phyloP scores from a whole-genome alignment of 805 yeast species.

The Citeromyces matritensis region DNA sequence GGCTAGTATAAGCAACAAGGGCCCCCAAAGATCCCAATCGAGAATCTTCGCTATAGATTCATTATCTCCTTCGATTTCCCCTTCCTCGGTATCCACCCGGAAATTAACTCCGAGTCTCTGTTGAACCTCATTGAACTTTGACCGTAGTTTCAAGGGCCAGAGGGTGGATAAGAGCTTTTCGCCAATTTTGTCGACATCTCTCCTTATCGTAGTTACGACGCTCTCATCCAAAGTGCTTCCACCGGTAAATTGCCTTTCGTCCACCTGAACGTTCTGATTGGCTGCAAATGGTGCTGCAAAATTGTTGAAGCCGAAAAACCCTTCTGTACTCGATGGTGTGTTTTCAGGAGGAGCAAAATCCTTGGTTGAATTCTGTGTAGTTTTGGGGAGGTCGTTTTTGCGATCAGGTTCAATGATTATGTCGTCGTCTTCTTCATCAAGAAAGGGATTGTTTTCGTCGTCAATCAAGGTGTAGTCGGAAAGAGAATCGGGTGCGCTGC shows the following conservation, averaged over 20 bases:
- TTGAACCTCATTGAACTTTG: constrained; percentile 12
- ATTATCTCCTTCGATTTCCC: constrained; percentile 15
- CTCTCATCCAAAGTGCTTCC: constrained; percentile 48
- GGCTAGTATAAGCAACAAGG: constrained; percentile 31
- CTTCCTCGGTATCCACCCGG: constrained; percentile 8
- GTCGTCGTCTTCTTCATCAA: constrained; percentile 13
- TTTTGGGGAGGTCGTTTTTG: background rate
- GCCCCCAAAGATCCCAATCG: constrained; percentile 57
- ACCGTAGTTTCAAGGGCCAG: constrained; percentile 19
- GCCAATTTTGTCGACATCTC: constrained; percentile 17
- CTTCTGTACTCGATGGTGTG: constrained; percentile 1
- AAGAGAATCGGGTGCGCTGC: background rate
- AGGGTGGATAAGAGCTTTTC: constrained; percentile 17
- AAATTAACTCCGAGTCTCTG: constrained; percentile 7
- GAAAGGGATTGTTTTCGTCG: constrained; percentile 4
- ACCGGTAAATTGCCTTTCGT: constrained; percentile 37
- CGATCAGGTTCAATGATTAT: constrained; percentile 18
- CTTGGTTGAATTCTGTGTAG: background rate
- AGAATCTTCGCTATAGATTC: constrained; percentile 19
- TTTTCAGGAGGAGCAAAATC: constrained; percentile 1
- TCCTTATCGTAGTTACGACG: constrained; percentile 25
- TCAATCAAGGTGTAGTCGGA: background rate
- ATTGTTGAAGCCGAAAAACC: constrained; percentile 13
- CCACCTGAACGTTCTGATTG: constrained; percentile 13
- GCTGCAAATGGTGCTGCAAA: constrained; percentile 17